Percentiles rank a stretch among this genome's conserved stretches.
Evolutionary conservation across 2,329 filamentous ascomycete species (phyloP).

Genomic region (Fusarium nematophilum): DNA sequence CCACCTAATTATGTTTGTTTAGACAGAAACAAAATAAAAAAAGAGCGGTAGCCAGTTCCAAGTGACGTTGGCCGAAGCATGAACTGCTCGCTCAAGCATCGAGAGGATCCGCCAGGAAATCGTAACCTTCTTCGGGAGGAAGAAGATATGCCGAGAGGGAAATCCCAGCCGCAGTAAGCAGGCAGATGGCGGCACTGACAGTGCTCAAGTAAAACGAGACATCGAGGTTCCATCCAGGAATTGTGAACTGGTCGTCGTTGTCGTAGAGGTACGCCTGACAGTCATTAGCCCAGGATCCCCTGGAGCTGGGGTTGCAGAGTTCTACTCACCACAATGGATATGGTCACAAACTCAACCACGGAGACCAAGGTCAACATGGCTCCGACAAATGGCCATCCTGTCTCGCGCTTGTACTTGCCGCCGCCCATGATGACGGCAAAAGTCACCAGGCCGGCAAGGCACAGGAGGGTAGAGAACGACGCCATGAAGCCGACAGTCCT

Average conservation of each 20-base stretch:
- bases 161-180: conserved; percentile 68
- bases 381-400: conserved; percentile 82
- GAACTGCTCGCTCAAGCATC: conserved; percentile 58
- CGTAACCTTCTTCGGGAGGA: conserved; percentile 87
- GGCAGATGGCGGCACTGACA: conserved; percentile 64
- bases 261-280: conserved; percentile 83
- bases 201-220: conserved; percentile 80
- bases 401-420: conserved; percentile 82
- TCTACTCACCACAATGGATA: conserved; percentile 82
- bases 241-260: conserved; percentile 83
- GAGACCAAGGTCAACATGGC: conserved; percentile 74
- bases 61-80: background rate
- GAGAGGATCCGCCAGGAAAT: conserved; percentile 67
- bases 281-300: conserved; percentile 9
- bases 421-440: conserved; percentile 83
- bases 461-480: conserved; percentile 83
- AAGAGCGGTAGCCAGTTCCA: background rate
- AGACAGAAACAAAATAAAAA: background rate
- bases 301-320: background rate
- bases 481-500: conserved; percentile 88
- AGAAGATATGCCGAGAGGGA: conserved; percentile 75
- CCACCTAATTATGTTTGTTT: conserved; percentile 1
- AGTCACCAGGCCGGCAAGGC: conserved; percentile 82
- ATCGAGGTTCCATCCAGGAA: conserved; percentile 83
- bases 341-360: conserved; percentile 77